Base-by-base conservation (phyloP, 2,329 filamentous ascomycete genomes). In the Neospermospora avenae region DNA sequence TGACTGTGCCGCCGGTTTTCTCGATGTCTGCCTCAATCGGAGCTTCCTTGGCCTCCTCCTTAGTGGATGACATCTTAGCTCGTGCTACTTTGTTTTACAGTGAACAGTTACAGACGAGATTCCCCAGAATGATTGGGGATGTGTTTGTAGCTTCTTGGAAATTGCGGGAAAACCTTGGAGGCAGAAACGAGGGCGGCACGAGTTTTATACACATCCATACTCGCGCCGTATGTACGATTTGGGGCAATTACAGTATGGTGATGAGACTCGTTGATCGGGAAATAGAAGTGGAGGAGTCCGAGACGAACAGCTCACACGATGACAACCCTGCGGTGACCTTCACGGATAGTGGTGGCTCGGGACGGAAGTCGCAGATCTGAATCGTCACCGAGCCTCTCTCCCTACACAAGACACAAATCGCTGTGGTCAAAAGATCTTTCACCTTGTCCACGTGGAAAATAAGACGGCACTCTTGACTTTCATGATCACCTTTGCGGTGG, bases 231-330 rank as follows among this genome's bases (percentile, higher is more conserved):
- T 31, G 5, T 31, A 31, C 20, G 48, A 24, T 7, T 34, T 49
- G 46, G 25, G 18, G 28, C 1, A 49, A 49, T 49, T 49, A 10
- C 13, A 13, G 46, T 49, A 28, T n/a, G 11, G 18, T 28, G n/a
- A 34, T n/a, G n/a, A n/a, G n/a, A n/a, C n/a, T 48, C 24, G 25
- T 49, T 20, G n/a, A 34, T 22, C 46, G 46, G 46, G 5, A 22
- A 51, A 13, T 37, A 37, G 46, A 49, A 51, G 48, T 51, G 48
- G 48, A 35, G 48, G 31, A 51, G 48, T 51, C 48, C 48, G 48
- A 51, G 48, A 51, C 35, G n/a, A 34, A 16, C 46, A n/a, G 25
- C 46, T 49, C 16, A 4, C 25, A 49, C 0, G 13, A 11, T n/a
- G n/a, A 18, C 46, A 35, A 3, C 16, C 46, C 11, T 49, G 25